phyloP scores from a whole-genome alignment of 2,329 filamentous ascomycete species.

The Aurifilum marmelostoma region DNA sequence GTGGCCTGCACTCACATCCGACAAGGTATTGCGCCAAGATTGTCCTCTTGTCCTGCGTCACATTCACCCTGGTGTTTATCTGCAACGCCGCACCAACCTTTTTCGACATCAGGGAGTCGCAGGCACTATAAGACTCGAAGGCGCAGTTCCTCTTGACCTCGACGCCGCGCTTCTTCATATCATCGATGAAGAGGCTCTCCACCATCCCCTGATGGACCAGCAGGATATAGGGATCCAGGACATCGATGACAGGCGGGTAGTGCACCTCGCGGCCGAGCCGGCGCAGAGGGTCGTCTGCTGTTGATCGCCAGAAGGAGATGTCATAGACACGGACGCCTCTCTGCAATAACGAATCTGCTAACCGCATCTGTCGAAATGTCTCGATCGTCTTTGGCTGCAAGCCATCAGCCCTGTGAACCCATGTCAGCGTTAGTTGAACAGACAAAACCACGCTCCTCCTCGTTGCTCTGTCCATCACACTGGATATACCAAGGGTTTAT shows the following conservation, averaged over 20 bases:
- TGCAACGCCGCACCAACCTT: conserved; percentile 48
- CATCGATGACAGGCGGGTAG: conserved; percentile 64
- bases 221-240: conserved; percentile 60
- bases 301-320: conserved; percentile 70
- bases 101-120: conserved; percentile 42
- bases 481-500: background rate
- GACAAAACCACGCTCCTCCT: background rate
- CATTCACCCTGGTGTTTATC: conserved; percentile 55
- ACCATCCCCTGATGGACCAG: conserved; percentile 76
- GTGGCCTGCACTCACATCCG: conserved; percentile 56
- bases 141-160: conserved; percentile 66
- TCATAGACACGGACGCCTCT: conserved; percentile 73
- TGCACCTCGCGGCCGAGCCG: conserved; percentile 60
- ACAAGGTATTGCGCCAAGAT: conserved; percentile 67
- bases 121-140: conserved; percentile 60
- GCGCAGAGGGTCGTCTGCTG: conserved; percentile 56
- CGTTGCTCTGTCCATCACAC: background rate
- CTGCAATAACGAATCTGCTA: conserved; percentile 70
- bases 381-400: conserved; percentile 80
- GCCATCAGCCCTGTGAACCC: conserved; percentile 62
- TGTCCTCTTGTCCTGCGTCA: conserved; percentile 49
- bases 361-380: conserved; percentile 71
- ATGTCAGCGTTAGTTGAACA: conserved; percentile 30
- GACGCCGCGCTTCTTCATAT: conserved; percentile 66
- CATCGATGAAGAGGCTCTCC: conserved; percentile 70